These are phyloP conservation scores for Moniliophthora roreri DNA, from an alignment of 1,284 basidiomycete species.

Conservation along the genomic window DNA sequence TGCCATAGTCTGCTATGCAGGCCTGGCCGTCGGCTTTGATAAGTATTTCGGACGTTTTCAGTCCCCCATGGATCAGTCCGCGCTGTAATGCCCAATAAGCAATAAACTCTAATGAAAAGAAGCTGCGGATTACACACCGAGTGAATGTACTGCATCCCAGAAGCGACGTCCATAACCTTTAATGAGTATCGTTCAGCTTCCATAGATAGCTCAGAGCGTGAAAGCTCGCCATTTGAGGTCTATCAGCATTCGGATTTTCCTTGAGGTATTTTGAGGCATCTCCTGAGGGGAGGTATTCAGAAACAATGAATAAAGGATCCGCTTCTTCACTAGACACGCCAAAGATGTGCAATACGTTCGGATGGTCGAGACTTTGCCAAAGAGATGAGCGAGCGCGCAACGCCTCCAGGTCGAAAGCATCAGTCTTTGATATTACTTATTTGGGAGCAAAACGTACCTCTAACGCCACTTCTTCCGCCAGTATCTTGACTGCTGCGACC, in stretches of 20 bases:
- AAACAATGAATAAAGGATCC: conserved; percentile 7
- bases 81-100: conserved; percentile 8
- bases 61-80: conserved; percentile 21
- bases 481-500: too few species aligned
- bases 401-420: background rate
- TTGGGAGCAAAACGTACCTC: too few species aligned
- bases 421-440: too few species aligned
- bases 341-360: conserved; percentile 8
- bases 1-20: conserved; percentile 23
- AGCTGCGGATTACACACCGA: background rate
- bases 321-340: conserved; percentile 5
- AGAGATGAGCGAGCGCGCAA: conserved; percentile 2
- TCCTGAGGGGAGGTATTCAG: conserved; percentile 7
- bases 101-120: background rate
- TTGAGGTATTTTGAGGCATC: conserved; percentile 8
- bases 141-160: conserved; percentile 3
- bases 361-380: conserved; percentile 10
- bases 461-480: too few species aligned
- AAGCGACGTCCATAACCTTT: background rate
- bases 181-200: background rate
- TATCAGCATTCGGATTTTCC: conserved; percentile 9
- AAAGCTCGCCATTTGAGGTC: conserved; percentile 6
- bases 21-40: conserved; percentile 18
- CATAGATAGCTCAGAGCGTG: background rate
- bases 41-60: conserved; percentile 25